Evolutionary conservation across 768 basidiomycete genomes (phyloP).

Genomic region (Sarcodon aspratus): DNA sequence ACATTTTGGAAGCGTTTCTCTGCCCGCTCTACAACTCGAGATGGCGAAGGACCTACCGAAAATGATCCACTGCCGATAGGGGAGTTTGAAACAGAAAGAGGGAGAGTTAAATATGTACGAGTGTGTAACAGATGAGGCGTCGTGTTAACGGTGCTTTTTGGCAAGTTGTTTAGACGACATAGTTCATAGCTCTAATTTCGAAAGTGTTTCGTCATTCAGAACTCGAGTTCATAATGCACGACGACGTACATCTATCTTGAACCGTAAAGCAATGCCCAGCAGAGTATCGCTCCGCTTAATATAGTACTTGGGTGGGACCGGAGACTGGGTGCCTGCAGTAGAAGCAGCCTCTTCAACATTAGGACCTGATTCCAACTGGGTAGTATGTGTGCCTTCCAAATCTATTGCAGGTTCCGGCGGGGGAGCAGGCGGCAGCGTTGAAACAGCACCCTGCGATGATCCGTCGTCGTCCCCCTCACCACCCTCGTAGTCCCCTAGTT

Average conservation of each 20-base stretch:
- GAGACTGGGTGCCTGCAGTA: neutral
- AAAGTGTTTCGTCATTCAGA: conserved; percentile 1
- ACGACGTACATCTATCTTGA: conserved; percentile 48
- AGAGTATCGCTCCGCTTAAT: conserved; percentile 49
- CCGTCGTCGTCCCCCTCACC: conserved; percentile 5
- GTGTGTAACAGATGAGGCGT: conserved; percentile 72
- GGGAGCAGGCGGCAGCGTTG: conserved; percentile 9
- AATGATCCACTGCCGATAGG: conserved; percentile 7
- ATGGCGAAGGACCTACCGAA: conserved; percentile 11
- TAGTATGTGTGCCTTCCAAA: too few relatives aligned
- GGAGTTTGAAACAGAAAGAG: conserved; percentile 24
- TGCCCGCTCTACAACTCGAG: conserved; percentile 30
- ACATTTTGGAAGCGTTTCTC: conserved; percentile 49
- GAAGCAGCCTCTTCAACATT: neutral
- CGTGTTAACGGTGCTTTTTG: conserved; percentile 50
- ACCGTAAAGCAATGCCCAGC: conserved; percentile 50
- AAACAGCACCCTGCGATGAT: conserved; percentile 1
- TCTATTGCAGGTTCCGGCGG: neutral
- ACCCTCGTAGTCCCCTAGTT: conserved; percentile 13
- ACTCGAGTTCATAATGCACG: neutral
- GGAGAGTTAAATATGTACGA: conserved; percentile 42
- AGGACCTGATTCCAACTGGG: neutral
- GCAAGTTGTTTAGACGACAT: conserved; percentile 57
- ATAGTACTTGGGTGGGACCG: conserved; percentile 30
- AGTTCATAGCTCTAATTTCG: conserved; percentile 39